Base-by-base conservation (phyloP, 768 basidiomycete genomes). In the Cubamyces lactineus region DNA sequence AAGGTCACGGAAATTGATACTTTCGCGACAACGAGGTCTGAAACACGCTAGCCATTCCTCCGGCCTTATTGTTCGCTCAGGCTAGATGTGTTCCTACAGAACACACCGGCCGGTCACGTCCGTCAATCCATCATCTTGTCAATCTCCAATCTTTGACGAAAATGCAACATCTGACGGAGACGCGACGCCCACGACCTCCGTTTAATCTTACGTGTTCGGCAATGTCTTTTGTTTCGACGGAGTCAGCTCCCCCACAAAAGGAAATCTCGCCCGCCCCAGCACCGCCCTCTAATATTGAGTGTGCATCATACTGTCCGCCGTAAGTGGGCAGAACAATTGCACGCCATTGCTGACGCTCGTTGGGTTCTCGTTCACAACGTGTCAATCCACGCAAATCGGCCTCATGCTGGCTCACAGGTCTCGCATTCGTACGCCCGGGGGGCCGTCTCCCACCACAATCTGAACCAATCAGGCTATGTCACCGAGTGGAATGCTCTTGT, bases 201-300 rank as follows among this genome's bases (percentile, higher is more conserved):
- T 57, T 15, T 54, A 53, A 48, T 58, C 45, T 63, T 63, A 63
- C 62, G 62, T 63, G 56, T 63, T 63, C 62, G 62, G 61, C 61
- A 57, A 42, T 47, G 23, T 53, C 57, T 63, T 63, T 63, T 63
- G 62, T 63, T 58, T 63, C 53, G 41, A 42, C 38, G 51, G 43
- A 57, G 61, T 57, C 55, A 57, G 16, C 55, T 8, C 16, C 34
- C 13, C 52, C 34, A 38, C 13, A 41, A 28, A 30, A 42, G 46
- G 57, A 39, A 48, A 26, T 39, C 56, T 38, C 50, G n/a, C n/a
- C 50, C 49, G 41, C 23, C 53, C 16, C 45, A 55, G 58, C 58
- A 59, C 49, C 53, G 58, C 63, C 47, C 48, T 43, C 41, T 26
- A 59, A 56, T 45, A 56, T 56, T 51, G 26, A 51, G 19, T 47